Conservation (phyloP, 202 grass and related monocot species). For the Elaeis oleifera region DNA sequence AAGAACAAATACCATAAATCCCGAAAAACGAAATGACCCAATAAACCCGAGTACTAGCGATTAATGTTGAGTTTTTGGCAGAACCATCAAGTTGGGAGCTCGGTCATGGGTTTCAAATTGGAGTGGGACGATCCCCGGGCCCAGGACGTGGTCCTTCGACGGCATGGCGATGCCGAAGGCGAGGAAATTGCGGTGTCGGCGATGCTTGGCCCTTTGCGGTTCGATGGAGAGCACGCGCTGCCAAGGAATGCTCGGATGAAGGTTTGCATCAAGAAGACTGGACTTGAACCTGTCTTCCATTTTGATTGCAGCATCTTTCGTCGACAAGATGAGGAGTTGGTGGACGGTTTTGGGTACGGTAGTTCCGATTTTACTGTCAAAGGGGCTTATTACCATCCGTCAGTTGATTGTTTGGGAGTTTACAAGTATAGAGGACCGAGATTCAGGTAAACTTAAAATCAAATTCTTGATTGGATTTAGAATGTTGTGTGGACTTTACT, state of each 20-base stretch:
- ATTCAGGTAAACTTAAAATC: constrained; percentile 35
- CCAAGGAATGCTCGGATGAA: constrained; percentile 43
- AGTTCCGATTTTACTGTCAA: constrained; percentile 29
- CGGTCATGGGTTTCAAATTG: constrained; percentile 31
- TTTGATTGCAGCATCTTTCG: constrained; percentile 49
- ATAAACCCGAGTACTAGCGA: too few species aligned
- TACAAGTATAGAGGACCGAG: constrained; percentile 36
- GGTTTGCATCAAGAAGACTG: constrained; percentile 54
- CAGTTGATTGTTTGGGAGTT: constrained; percentile 13
- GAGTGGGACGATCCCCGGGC: constrained; percentile 31
- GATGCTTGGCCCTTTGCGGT: constrained; percentile 48
- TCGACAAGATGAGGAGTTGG: not conserved
- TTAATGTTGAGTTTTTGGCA: constrained; percentile 3
- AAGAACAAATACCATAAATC: not conserved
- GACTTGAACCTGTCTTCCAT: constrained; percentile 36
- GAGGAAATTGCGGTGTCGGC: constrained; percentile 70
- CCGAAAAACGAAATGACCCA: too few species aligned
- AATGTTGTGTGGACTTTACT: too few species aligned
- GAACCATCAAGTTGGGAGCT: constrained; percentile 5
- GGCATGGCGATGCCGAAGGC: not conserved
- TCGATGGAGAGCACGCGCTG: constrained; percentile 18
- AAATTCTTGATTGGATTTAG: too few species aligned
- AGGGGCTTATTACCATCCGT: constrained; percentile 39
- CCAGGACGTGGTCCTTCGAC: constrained; percentile 51
- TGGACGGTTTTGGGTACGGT: not conserved